phyloP scores from a whole-genome alignment of 805 yeast species.

The Wickerhamomyces pijperi region DNA sequence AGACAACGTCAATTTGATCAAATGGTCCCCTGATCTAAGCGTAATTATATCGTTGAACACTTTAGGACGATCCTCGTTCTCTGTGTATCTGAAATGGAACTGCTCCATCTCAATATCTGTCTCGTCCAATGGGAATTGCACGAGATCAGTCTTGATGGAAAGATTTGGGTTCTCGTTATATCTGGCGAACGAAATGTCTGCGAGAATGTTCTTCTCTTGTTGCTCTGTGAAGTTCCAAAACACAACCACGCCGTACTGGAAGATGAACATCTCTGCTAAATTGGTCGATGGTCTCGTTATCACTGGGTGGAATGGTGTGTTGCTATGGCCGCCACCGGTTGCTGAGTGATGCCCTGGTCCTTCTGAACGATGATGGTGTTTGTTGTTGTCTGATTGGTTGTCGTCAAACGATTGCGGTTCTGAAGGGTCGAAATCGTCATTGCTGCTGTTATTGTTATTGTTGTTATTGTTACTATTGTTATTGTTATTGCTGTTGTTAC shows the following conservation, averaged over 20 bases:
- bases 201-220: conserved; percentile 88
- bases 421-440: conserved; percentile 71
- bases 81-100: conserved; percentile 34
- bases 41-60: conserved; percentile 94
- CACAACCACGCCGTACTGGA: conserved; percentile 92
- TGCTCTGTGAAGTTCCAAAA: conserved; percentile 93
- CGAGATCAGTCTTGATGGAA: conserved; percentile 33
- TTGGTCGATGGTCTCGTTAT: conserved; percentile 21
- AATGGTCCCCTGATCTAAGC: conserved; percentile 79
- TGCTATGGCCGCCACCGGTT: background rate
- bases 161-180: conserved; percentile 23
- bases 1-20: conserved; percentile 84
- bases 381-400: no score
- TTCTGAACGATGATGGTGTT: no score
- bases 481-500: no score
- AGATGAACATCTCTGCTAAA: conserved; percentile 82
- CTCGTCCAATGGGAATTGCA: conserved; percentile 68
- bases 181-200: conserved; percentile 59
- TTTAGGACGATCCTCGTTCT: conserved; percentile 47
- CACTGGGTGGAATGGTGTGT: conserved; percentile 12
- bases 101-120: conserved; percentile 90
- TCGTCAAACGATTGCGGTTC: conserved; percentile 85
- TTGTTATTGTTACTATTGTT: no score
- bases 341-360: conserved; percentile 12
- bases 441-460: conserved; percentile 8